Evolutionary conservation across 345 rosid genomes (phyloP).

Genomic region (Litchi chinensis): DNA sequence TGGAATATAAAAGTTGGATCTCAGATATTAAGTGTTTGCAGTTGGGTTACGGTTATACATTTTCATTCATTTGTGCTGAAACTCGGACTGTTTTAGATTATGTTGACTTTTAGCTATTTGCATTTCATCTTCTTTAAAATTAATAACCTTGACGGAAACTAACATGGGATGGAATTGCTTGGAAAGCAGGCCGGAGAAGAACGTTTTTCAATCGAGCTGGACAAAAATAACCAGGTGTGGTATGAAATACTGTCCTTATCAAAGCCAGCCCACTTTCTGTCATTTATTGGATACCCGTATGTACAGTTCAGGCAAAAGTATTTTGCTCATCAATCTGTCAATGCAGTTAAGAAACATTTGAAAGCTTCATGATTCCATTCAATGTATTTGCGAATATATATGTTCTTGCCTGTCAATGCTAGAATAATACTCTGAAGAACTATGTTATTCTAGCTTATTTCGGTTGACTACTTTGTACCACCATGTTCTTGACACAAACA

Average conservation of each 20-base stretch:
- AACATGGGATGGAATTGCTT: conserved; percentile 6
- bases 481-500: not conserved
- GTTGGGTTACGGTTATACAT: not conserved
- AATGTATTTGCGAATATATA: conserved; percentile 2
- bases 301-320: conserved; percentile 72
- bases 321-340: conserved; percentile 68
- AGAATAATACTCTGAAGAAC: not conserved
- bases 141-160: not conserved
- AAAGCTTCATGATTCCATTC: conserved; percentile 27
- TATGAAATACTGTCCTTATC: conserved; percentile 80
- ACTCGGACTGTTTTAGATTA: not conserved
- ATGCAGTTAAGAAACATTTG: conserved; percentile 60
- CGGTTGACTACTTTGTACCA: not conserved
- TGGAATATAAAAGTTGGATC: not conserved
- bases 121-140: not conserved
- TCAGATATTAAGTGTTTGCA: not conserved
- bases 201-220: conserved; percentile 78
- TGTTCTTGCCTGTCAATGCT: not conserved
- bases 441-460: not conserved
- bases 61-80: not conserved
- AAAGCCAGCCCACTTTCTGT: conserved; percentile 89
- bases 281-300: conserved; percentile 76
- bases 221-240: conserved; percentile 81
- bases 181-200: conserved; percentile 80
- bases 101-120: conserved; percentile 5